Conservation (phyloP, 2,329 filamentous ascomycete genomes). For the Fusarium nanum region DNA sequence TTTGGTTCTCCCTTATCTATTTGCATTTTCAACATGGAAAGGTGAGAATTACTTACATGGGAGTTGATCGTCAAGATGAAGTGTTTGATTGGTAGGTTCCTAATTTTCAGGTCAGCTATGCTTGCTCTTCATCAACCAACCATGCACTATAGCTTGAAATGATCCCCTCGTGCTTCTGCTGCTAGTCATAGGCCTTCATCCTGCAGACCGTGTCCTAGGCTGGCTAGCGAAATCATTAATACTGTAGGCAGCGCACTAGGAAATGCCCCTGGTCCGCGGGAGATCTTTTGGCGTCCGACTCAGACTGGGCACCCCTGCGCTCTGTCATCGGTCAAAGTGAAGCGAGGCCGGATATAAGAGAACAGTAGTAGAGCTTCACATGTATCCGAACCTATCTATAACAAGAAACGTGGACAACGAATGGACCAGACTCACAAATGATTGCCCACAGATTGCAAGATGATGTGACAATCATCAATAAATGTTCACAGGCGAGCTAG, state of each 20-base stretch:
- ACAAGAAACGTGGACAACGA: not conserved
- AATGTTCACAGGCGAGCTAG: not conserved
- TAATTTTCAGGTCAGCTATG: not conserved
- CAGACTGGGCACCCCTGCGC: slow-evolving; percentile 12
- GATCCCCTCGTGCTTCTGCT: not conserved
- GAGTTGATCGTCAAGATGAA: not conserved
- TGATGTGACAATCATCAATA: not conserved
- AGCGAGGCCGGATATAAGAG: slow-evolving; percentile 5
- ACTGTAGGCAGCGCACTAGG: not conserved
- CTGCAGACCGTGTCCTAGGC: not conserved
- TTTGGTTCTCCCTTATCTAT: slow-evolving; percentile 4
- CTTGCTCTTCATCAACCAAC: not conserved
- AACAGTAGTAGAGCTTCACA: not conserved
- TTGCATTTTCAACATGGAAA: not conserved
- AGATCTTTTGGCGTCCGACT: slow-evolving; percentile 12
- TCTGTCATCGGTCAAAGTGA: slow-evolving; percentile 8
- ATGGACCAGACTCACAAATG: slow-evolving; percentile 7
- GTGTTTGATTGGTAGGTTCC: not conserved
- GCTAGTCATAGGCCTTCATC: not conserved
- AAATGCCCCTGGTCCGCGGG: slow-evolving; percentile 11
- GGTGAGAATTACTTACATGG: slow-evolving; percentile 1
- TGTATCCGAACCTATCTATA: not conserved
- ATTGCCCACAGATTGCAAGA: not conserved
- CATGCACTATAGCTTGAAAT: not conserved
- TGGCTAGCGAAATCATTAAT: not conserved